Percentiles rank a stretch among this genome's conserved stretches.
Conservation (phyloP, 768 basidiomycete genomes). For the Gautieria morchelliformis region DNA sequence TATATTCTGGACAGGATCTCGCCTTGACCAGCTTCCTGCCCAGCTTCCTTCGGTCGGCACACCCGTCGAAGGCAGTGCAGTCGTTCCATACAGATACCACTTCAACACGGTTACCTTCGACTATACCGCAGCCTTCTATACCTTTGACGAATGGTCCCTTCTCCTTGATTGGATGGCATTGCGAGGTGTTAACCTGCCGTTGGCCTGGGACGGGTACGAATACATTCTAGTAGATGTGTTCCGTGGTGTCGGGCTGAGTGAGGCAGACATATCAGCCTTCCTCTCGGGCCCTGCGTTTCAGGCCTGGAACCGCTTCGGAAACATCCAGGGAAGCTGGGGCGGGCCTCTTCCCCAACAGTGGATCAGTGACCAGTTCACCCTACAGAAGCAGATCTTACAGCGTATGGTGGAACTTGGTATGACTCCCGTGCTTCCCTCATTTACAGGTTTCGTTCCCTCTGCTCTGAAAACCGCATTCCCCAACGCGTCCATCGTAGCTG, state of each 20-base stretch:
- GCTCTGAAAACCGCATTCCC: slow-evolving; percentile 23
- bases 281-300: slow-evolving; percentile 32
- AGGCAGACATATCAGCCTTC: slow-evolving; percentile 26
- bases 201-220: slow-evolving; percentile 34
- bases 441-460: slow-evolving; percentile 32
- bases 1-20: slow-evolving; percentile 36
- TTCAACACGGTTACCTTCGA: slow-evolving; percentile 35
- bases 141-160: slow-evolving; percentile 29
- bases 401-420: slow-evolving; percentile 34
- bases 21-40: slow-evolving; percentile 23
- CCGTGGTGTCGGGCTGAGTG: slow-evolving; percentile 27
- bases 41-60: slow-evolving; percentile 22
- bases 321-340: slow-evolving; percentile 32
- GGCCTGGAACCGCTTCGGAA: slow-evolving; percentile 35
- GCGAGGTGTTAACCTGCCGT: slow-evolving; percentile 31
- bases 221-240: slow-evolving; percentile 27
- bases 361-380: slow-evolving; percentile 27
- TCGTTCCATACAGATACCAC: slow-evolving; percentile 32
- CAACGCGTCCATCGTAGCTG: slow-evolving; percentile 26
- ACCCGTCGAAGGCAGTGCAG: slow-evolving; percentile 22
- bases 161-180: slow-evolving; percentile 35
- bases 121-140: slow-evolving; percentile 31
- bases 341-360: slow-evolving; percentile 27
- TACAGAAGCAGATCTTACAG: slow-evolving; percentile 27
- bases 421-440: slow-evolving; percentile 32